phyloP scores from a whole-genome alignment of 163 green algal species.

The Volvox carteri region DNA sequence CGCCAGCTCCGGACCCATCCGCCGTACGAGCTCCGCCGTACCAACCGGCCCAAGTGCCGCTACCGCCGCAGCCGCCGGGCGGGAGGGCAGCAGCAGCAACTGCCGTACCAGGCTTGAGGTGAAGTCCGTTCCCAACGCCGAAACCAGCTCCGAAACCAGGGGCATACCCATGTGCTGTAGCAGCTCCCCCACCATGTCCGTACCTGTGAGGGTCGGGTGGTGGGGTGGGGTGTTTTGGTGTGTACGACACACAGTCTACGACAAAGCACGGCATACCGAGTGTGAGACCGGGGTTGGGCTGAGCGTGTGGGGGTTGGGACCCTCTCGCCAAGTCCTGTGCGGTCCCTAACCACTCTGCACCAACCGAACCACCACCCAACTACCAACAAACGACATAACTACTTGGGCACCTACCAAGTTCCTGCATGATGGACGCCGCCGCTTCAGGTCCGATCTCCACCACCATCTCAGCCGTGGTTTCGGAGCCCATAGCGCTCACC shows the following conservation, averaged over 20 bases:
- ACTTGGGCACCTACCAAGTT: neutral
- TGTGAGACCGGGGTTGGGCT: neutral
- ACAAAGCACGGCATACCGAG: neutral
- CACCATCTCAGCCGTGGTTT: conserved; percentile 46
- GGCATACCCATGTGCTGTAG: conserved; percentile 17
- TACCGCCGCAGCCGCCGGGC: conserved; percentile 44
- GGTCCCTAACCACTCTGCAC: too few species aligned
- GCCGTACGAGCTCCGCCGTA: conserved; percentile 56
- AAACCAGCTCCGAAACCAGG: conserved; percentile 54
- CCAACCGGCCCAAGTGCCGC: conserved; percentile 10
- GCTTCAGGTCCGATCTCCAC: conserved; percentile 47
- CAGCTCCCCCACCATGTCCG: neutral
- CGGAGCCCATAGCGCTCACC: conserved; percentile 50
- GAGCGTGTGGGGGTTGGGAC: too few species aligned
- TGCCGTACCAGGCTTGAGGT: conserved; percentile 4
- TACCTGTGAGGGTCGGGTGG: conserved; percentile 15
- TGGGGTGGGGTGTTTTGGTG: too few species aligned
- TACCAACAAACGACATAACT: neutral
- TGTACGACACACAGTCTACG: neutral
- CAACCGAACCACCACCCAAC: too few species aligned
- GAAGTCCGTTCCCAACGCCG: conserved; percentile 36
- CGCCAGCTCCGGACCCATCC: conserved; percentile 54
- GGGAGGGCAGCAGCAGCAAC: conserved; percentile 33
- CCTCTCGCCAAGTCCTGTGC: neutral
- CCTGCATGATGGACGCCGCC: conserved; percentile 58